phyloP scores from a whole-genome alignment of 345 rosid genomes.

The Mangifera indica region DNA sequence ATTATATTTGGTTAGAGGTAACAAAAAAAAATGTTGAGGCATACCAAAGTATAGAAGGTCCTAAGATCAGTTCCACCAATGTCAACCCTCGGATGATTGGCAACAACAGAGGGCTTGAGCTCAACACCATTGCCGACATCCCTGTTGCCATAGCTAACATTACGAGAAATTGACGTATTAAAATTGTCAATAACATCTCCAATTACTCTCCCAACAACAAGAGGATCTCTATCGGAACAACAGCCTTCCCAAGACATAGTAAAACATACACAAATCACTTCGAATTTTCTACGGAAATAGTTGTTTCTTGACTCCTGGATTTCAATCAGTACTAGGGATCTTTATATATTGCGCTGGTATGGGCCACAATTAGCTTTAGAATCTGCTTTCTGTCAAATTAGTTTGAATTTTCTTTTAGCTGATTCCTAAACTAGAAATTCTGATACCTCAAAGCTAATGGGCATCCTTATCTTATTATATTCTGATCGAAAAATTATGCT shows the following conservation, averaged over 20 bases:
- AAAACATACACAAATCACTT: too few species aligned
- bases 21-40: neutral
- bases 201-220: conserved; percentile 61
- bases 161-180: conserved; percentile 41
- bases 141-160: conserved; percentile 28
- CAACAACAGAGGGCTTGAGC: conserved; percentile 58
- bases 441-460: too few species aligned
- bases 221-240: conserved; percentile 39
- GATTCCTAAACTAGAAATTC: too few species aligned
- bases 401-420: too few species aligned
- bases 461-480: too few species aligned
- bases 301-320: neutral
- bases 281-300: conserved; percentile 1
- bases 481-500: too few species aligned
- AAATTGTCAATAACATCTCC: conserved; percentile 71
- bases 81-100: conserved; percentile 51
- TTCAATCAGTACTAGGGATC: too few species aligned
- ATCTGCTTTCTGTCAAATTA: conserved; percentile 1
- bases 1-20: neutral
- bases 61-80: conserved; percentile 65
- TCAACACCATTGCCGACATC: conserved; percentile 57
- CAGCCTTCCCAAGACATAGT: too few species aligned
- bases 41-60: conserved; percentile 68
- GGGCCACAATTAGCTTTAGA: neutral
- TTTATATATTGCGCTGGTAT: conserved; percentile 1